Conservation (phyloP, 2,329 filamentous ascomycete genomes). For the Anisogramma anomala region DNA sequence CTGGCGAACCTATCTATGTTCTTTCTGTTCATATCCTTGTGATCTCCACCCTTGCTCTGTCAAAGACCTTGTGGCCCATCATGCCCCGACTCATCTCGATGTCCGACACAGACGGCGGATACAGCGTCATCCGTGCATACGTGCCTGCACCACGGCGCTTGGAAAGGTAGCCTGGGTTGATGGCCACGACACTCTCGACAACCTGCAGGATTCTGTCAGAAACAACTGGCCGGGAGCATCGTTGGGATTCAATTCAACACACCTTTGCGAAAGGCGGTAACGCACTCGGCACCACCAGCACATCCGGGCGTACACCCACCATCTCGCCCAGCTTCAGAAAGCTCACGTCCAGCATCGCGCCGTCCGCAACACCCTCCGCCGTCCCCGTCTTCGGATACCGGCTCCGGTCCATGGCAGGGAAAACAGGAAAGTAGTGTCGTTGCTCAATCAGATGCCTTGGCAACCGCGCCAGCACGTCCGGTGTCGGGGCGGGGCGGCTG, state of each 20-base stretch:
- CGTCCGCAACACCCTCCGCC: constrained; percentile 49
- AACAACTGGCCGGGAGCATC: neutral
- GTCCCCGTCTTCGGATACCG: constrained; percentile 54
- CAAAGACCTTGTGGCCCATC: constrained; percentile 65
- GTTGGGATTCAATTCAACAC: constrained; percentile 21
- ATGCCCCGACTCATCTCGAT: constrained; percentile 46
- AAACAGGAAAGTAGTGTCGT: constrained; percentile 80
- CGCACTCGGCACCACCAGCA: constrained; percentile 71
- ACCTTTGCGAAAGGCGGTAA: constrained; percentile 84
- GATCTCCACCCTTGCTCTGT: constrained; percentile 78
- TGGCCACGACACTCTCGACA: constrained; percentile 75
- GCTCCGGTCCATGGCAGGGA: constrained; percentile 63
- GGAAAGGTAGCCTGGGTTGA: constrained; percentile 82
- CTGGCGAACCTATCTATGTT: too few species aligned
- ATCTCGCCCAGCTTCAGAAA: constrained; percentile 88
- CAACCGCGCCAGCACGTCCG: constrained; percentile 57
- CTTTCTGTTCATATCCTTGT: constrained; percentile 58
- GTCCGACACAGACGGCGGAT: constrained; percentile 49
- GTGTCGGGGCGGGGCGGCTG: constrained; percentile 41
- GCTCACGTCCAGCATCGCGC: constrained; percentile 68
- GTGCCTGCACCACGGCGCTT: constrained; percentile 78
- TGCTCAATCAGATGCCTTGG: constrained; percentile 76
- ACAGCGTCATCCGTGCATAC: constrained; percentile 67
- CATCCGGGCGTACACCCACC: constrained; percentile 72
- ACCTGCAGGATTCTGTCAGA: constrained; percentile 44